Conservation (phyloP, 2,329 filamentous ascomycete species). For the Kalaharituber pfeilii region DNA sequence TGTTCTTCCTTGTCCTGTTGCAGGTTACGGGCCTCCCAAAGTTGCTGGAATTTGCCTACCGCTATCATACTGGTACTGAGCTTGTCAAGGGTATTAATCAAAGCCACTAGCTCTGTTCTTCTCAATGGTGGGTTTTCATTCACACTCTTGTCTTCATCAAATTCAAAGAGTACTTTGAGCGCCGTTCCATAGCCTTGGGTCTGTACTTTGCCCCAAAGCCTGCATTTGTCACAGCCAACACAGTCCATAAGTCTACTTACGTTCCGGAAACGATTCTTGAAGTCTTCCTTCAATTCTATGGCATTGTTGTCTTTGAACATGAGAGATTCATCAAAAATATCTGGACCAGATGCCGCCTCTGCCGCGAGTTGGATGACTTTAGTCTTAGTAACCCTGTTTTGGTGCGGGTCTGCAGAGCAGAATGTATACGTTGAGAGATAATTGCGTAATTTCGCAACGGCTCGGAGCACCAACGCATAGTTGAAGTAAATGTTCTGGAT, state of each 20-base stretch:
- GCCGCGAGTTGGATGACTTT: constrained; percentile 65
- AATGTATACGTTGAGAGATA: constrained; percentile 70
- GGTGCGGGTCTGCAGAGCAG: constrained; percentile 65
- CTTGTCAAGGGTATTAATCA: constrained; percentile 85
- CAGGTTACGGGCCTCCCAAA: constrained; percentile 31
- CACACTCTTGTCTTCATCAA: constrained; percentile 42
- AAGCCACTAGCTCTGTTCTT: constrained; percentile 78
- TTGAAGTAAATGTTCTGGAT: constrained; percentile 99
- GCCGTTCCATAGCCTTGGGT: constrained; percentile 88
- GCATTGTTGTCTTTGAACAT: constrained; percentile 64
- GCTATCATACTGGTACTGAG: constrained; percentile 66
- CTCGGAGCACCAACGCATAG: constrained; percentile 85
- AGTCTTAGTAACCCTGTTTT: constrained; percentile 61
- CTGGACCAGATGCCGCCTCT: constrained; percentile 45
- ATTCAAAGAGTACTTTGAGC: constrained; percentile 89
- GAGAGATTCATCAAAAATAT: constrained; percentile 83
- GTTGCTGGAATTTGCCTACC: constrained; percentile 50
- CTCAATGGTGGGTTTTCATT: constrained; percentile 53
- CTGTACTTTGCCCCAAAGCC: constrained; percentile 94
- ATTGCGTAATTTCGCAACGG: constrained; percentile 74
- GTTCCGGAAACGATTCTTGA: constrained; percentile 92
- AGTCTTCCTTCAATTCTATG: constrained; percentile 80
- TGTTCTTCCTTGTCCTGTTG: constrained; percentile 12
- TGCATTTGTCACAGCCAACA: constrained; percentile 95
- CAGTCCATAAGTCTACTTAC: constrained; percentile 96